phyloP scores from a whole-genome alignment of 1,139 yeast species.

The Geotrichum klebahnii region DNA sequence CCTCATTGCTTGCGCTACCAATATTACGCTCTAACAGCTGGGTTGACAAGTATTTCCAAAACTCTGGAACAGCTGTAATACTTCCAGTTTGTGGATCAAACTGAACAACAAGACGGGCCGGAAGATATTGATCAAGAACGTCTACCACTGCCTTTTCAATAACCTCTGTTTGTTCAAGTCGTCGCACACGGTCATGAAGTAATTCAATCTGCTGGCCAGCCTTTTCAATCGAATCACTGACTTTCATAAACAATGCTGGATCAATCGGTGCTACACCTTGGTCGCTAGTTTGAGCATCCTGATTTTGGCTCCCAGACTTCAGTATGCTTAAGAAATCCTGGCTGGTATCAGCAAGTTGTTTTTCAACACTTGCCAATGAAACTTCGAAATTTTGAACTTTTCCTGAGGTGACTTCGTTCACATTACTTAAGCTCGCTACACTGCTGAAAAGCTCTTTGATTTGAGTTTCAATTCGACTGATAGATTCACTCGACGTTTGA shows the following conservation, averaged over 20 bases:
- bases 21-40: conserved; percentile 4
- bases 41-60: conserved; percentile 20
- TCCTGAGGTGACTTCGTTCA: neutral
- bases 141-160: conserved; percentile 12
- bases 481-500: neutral
- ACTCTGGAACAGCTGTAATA: conserved; percentile 19
- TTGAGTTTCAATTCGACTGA: conserved; percentile 9
- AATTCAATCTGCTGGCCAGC: conserved; percentile 14
- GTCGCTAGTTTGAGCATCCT: conserved; percentile 3
- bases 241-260: conserved; percentile 3
- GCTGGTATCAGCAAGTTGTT: too few relatives aligned
- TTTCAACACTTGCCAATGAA: conserved; percentile 1
- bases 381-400: too few relatives aligned
- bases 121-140: conserved; percentile 17
- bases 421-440: conserved; percentile 3
- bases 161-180: conserved; percentile 14
- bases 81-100: conserved; percentile 15
- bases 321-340: too few relatives aligned
- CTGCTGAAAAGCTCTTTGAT: conserved; percentile 4
- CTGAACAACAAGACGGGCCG: conserved; percentile 15
- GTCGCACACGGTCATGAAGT: conserved; percentile 10
- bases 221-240: neutral
- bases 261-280: neutral
- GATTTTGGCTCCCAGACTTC: too few relatives aligned
- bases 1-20: too few relatives aligned